These are phyloP conservation scores for Colletotrichum sp. DNA, from an alignment of 2,329 filamentous ascomycete species.

Conservation along the genomic window DNA sequence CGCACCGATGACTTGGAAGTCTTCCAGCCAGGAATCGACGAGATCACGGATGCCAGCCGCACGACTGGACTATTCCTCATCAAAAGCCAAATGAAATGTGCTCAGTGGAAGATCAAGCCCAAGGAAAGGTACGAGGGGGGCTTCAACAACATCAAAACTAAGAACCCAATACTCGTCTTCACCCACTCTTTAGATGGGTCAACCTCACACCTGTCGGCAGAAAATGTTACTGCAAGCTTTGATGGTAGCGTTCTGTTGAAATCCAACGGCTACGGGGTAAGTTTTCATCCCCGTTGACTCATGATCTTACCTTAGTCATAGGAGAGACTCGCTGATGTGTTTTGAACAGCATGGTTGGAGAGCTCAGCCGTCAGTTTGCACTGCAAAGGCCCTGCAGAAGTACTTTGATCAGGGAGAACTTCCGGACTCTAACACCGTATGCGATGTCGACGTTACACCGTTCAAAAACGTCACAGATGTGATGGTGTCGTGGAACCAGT, in stretches of 20 bases:
- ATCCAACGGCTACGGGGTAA: background rate
- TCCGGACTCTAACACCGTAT: background rate
- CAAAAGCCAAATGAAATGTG: background rate
- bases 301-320: background rate
- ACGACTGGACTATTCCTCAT: fast-evolving
- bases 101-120: background rate
- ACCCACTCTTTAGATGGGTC: background rate
- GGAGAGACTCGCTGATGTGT: background rate
- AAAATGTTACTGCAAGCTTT: background rate
- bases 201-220: background rate
- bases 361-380: background rate
- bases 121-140: background rate
- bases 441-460: background rate
- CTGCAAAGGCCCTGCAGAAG: background rate
- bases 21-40: background rate
- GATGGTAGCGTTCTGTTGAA: background rate
- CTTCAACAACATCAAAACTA: background rate
- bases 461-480: background rate
- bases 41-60: background rate
- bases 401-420: background rate
- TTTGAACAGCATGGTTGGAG: background rate
- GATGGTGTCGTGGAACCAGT: background rate
- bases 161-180: background rate
- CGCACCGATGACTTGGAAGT: background rate
- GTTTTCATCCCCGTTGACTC: background rate